Evolutionary conservation across 1,284 basidiomycete genomes (phyloP).

Genomic region (Chiua sp.): DNA sequence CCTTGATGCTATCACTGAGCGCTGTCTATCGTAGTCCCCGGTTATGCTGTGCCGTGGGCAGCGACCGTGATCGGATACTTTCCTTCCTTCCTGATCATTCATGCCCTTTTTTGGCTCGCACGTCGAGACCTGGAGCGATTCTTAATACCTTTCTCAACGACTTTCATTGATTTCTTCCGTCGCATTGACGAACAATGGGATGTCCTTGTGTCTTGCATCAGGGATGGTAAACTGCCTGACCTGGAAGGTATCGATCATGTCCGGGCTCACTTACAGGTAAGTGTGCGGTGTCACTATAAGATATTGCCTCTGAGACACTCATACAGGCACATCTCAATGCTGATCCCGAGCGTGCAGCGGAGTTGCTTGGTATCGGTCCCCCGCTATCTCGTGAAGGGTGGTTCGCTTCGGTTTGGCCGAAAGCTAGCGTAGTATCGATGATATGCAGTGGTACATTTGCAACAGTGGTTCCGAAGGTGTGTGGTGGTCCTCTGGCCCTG

Average conservation of each 20-base stretch:
- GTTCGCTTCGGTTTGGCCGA: too few relatives aligned
- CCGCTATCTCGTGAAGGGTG: too few relatives aligned
- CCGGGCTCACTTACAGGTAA: conserved; percentile 9
- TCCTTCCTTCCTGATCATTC: conserved; percentile 11
- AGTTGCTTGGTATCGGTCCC: too few relatives aligned
- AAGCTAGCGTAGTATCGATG: too few relatives aligned
- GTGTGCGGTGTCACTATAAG: not conserved
- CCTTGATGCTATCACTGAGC: not conserved
- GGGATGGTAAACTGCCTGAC: conserved; percentile 10
- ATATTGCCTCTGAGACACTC: too few relatives aligned
- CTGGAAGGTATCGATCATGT: conserved; percentile 11
- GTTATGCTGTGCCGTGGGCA: conserved; percentile 6
- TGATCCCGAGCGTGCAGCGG: not conserved
- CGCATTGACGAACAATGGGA: conserved; percentile 17
- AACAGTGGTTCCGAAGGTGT: too few relatives aligned
- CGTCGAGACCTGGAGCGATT: conserved; percentile 8
- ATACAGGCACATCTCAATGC: conserved; percentile 5
- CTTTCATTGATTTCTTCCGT: conserved; percentile 14
- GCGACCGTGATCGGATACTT: conserved; percentile 6
- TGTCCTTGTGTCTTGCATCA: conserved; percentile 10
- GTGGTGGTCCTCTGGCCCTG: too few relatives aligned
- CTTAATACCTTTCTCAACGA: not conserved
- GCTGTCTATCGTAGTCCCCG: not conserved
- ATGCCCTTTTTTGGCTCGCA: conserved; percentile 18
- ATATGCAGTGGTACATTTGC: too few relatives aligned